A percentile compares a stretch with the other conserved stretches of the same genome.
Evolutionary conservation across 2,329 filamentous ascomycete genomes (phyloP).

Genomic region (Apiospora sp.): DNA sequence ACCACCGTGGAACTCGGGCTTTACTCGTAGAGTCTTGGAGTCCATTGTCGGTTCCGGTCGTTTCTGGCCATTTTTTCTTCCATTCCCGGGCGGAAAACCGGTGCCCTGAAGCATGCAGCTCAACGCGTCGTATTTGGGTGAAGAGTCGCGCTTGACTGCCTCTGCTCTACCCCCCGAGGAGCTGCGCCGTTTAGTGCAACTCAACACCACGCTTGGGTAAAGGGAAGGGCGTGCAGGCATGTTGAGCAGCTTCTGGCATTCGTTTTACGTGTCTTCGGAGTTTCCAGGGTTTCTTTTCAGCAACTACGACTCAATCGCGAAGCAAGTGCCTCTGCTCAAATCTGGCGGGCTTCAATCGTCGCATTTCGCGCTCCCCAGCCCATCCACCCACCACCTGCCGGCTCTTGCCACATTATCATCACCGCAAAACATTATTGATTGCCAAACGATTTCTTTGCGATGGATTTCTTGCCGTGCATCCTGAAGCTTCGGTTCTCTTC

Average conservation of each 20-base stretch:
- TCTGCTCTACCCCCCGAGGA: slow-evolving; percentile 8
- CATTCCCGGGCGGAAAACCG: slow-evolving; percentile 6
- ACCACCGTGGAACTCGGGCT: not conserved
- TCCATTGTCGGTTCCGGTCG: not conserved
- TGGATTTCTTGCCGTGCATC: not conserved
- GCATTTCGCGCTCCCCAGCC: not conserved
- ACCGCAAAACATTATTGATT: not conserved
- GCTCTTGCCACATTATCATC: not conserved
- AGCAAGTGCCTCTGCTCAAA: slow-evolving; percentile 2
- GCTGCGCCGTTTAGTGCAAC: slow-evolving; percentile 28
- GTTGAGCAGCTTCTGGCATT: slow-evolving; percentile 27
- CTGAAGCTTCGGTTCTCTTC: not conserved
- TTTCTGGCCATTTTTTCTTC: not conserved
- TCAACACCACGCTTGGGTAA: slow-evolving; percentile 33
- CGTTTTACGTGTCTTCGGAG: slow-evolving; percentile 29
- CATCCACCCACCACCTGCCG: not conserved
- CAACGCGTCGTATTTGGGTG: slow-evolving; percentile 22
- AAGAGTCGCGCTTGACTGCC: slow-evolving; percentile 26
- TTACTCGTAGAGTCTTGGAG: not conserved
- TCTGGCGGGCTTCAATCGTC: not conserved
- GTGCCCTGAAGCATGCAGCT: not conserved
- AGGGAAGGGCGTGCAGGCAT: slow-evolving; percentile 26
- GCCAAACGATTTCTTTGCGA: not conserved
- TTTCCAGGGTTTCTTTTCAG: slow-evolving; percentile 34
- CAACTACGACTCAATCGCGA: slow-evolving; percentile 41